Conservation (phyloP, 345 rosid genomes). For the Ailanthus altissimus region DNA sequence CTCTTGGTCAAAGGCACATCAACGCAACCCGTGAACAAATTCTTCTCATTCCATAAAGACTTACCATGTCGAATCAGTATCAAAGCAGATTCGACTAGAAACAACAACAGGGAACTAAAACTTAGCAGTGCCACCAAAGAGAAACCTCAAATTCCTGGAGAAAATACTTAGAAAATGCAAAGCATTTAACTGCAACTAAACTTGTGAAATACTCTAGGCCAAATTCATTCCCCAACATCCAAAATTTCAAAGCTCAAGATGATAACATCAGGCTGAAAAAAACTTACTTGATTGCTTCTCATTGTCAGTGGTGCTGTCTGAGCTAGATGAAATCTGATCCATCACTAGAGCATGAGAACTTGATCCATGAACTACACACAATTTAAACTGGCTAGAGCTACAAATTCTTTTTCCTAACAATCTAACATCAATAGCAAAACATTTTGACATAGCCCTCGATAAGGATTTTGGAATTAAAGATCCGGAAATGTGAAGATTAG, state of each 20-base stretch:
- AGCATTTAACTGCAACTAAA: neutral
- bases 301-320: neutral
- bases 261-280: neutral
- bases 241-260: neutral
- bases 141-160: neutral
- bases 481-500: constrained; percentile 19
- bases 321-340: constrained; percentile 14
- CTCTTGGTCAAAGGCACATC: constrained; percentile 91
- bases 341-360: constrained; percentile 23
- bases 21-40: constrained; percentile 94
- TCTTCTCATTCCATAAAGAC: constrained; percentile 97
- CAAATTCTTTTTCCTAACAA: constrained; percentile 8
- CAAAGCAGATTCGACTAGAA: constrained; percentile 76
- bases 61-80: constrained; percentile 92
- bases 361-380: neutral
- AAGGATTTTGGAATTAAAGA: constrained; percentile 12
- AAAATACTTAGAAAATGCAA: no score
- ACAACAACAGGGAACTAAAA: neutral
- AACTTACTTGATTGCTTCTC: constrained; percentile 23
- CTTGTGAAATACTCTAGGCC: neutral
- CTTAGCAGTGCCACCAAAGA: constrained; percentile 3
- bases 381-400: constrained; percentile 11
- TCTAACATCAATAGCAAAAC: constrained; percentile 15
- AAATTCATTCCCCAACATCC: neutral
- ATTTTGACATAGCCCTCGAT: constrained; percentile 19